phyloP scores from a whole-genome alignment of 257 asterid species.

The Nicotiana sylvestris region DNA sequence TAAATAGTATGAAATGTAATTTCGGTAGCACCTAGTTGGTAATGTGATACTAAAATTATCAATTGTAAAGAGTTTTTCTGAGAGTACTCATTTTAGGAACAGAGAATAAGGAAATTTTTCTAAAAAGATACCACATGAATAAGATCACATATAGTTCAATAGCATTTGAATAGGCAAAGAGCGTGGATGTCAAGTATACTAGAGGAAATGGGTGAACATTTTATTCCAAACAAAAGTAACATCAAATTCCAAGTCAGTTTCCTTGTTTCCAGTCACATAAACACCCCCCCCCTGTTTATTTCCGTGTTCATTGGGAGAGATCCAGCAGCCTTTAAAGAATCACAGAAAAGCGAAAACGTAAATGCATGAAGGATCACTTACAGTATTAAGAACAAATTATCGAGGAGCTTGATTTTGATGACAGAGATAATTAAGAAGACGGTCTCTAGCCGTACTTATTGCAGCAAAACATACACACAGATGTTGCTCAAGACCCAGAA shows the following conservation, averaged over 20 bases:
- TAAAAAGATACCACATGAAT: too few relatives aligned
- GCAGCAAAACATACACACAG: conserved; percentile 70
- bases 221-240: neutral
- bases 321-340: neutral
- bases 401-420: conserved; percentile 18
- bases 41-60: neutral
- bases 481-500: conserved; percentile 74
- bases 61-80: neutral
- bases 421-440: conserved; percentile 45
- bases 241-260: neutral
- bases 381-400: conserved; percentile 16
- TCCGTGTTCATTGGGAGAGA: neutral
- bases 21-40: neutral
- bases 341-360: neutral
- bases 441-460: conserved; percentile 59
- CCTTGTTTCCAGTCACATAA: neutral
- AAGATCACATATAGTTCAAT: neutral
- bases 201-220: neutral
- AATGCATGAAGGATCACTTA: conserved; percentile 2
- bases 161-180: neutral
- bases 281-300: neutral
- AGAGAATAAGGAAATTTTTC: neutral
- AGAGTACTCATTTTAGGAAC: too few relatives aligned
- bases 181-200: neutral
- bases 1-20: too few relatives aligned